Base-by-base conservation (phyloP, 2,329 filamentous ascomycete genomes). In the Sporothrix schenckii region DNA sequence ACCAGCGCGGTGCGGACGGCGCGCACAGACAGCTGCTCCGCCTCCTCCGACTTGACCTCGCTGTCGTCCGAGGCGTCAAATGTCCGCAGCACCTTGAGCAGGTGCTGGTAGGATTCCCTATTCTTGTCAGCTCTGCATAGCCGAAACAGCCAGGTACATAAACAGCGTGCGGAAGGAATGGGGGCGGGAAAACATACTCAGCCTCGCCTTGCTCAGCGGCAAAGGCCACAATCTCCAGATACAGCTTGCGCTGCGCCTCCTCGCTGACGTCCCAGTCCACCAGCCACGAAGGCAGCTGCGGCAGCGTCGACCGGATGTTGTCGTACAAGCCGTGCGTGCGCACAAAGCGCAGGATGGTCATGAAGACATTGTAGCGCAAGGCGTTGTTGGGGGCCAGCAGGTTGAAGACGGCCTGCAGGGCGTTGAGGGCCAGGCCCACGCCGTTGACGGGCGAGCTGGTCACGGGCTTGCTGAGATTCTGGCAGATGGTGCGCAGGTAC, bases 381-480 rank as follows among this genome's bases (percentile, higher is more conserved):
- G 92, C 90, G 78, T 93, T 91, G 77, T 89, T 85, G 72, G 89
- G 83, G 75, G 89, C 83, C 75, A 98, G 87, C 75, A 96, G 91
- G 87, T 99, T 99, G 90, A 98, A 99, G 78, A 99, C 89, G 76
- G 94, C 97, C 78, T 92, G 93, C 76, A 99, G 88, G 76, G 95
- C 91, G 75, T 93, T 93, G 76, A 98, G 90, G 74, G 93, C 93
- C 74, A 99, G 88, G 66, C 91, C 91, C 73, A 91, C 86, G 76
- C 94, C 93, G 83, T 97, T 94, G 76, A 90, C 85, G 69, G 93
- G 92, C 66, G 94, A 97, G 73, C 92, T 92, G 73, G 90, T 88
- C 79, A 98, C 89, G 74, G 95, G 94, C 80, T 92, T 91, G 75
- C 89, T 88, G 78, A 99, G 92, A 83, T 96, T 94, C 77, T 89